A percentile compares a stretch with the other conserved stretches of the same genome.
phyloP scores from a whole-genome alignment of 2,329 filamentous ascomycete genomes.

The Biscogniauxia sp. region DNA sequence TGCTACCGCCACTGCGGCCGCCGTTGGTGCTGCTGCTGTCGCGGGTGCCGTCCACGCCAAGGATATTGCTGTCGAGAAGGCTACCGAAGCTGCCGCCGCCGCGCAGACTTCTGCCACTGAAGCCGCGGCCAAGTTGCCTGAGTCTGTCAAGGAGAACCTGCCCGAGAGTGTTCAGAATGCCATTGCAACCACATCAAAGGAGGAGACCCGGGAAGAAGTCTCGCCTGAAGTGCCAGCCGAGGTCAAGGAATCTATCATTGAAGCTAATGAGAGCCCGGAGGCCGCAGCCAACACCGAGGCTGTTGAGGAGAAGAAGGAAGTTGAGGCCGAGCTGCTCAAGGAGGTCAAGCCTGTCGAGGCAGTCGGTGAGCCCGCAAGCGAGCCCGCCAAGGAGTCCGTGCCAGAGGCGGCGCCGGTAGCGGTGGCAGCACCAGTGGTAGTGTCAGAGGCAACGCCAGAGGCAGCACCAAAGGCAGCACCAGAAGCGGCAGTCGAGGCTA shows the following conservation, averaged over 20 bases:
- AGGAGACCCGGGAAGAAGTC: conserved; percentile 42
- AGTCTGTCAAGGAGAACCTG: conserved; percentile 50
- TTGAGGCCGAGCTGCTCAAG: conserved; percentile 72
- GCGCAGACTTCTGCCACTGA: conserved; percentile 26
- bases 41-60: conserved; percentile 38
- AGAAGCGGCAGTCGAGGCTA: neutral
- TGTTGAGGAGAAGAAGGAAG: conserved; percentile 70
- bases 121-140: conserved; percentile 48
- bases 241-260: conserved; percentile 56
- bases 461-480: no score
- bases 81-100: conserved; percentile 36
- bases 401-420: conserved; percentile 4
- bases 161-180: conserved; percentile 50
- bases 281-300: conserved; percentile 66
- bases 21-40: conserved; percentile 36
- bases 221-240: conserved; percentile 52
- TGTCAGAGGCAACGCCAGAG: neutral
- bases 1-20: conserved; percentile 42
- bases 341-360: conserved; percentile 51
- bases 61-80: conserved; percentile 40
- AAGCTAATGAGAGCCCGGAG: conserved; percentile 64
- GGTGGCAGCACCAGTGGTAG: neutral
- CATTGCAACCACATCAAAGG: conserved; percentile 43
- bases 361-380: conserved; percentile 29
- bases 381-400: conserved; percentile 17